phyloP scores from a whole-genome alignment of 2,329 filamentous ascomycete genomes.

The Diaporthe vexans region DNA sequence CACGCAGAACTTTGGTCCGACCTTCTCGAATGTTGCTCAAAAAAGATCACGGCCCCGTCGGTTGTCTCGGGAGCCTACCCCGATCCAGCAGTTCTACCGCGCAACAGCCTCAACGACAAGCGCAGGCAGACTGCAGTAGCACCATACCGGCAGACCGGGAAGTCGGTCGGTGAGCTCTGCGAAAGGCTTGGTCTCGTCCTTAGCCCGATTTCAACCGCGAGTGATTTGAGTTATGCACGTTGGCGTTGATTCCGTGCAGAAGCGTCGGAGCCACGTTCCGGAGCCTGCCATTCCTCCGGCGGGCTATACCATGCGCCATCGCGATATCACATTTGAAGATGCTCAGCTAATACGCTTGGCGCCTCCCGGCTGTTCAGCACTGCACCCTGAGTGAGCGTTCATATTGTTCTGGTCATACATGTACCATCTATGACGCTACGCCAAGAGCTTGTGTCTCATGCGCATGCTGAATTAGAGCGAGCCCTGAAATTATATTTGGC shows the following conservation, averaged over 20 bases:
- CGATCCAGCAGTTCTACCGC: constrained; percentile 30
- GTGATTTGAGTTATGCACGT: constrained; percentile 30
- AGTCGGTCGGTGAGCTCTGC: constrained; percentile 12
- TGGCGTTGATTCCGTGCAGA: constrained; percentile 4
- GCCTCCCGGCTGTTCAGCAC: neutral
- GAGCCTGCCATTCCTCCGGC: constrained; percentile 18
- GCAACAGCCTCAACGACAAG: constrained; percentile 14
- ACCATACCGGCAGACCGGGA: constrained; percentile 21
- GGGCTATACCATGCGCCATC: constrained; percentile 1
- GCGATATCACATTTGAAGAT: neutral
- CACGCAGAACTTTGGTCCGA: neutral
- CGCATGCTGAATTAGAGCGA: too few relatives aligned
- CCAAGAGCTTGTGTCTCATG: neutral
- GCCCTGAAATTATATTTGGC: neutral
- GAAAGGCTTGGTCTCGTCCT: constrained; percentile 10
- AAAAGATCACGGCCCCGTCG: neutral
- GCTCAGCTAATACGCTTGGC: neutral
- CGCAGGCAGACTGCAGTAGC: constrained; percentile 21
- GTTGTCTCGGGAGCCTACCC: constrained; percentile 13
- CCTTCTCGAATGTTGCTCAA: constrained; percentile 9
- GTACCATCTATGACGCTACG: neutral
- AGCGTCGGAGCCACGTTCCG: constrained; percentile 16
- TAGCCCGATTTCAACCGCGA: constrained; percentile 14
- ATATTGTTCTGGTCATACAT: neutral
- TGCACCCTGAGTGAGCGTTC: neutral